Base-by-base conservation (phyloP, 495 filamentous ascomycete genomes). In the Baudoinia panamericana region DNA sequence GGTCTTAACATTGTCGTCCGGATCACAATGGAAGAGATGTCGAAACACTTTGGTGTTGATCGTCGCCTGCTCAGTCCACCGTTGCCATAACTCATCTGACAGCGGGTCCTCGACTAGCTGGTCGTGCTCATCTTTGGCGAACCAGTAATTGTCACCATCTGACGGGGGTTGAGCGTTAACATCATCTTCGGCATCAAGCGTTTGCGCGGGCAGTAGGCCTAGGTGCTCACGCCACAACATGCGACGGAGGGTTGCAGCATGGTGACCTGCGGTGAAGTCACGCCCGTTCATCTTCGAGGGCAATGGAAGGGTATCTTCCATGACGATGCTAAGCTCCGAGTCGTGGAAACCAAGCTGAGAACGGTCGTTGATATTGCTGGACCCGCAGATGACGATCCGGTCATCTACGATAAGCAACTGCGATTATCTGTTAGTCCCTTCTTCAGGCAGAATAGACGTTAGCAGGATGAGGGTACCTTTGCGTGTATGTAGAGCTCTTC, bases 401-500 rank as follows among this genome's bases (percentile, higher is more conserved):
- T 94, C 84, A 53, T 94, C 86, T 11, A 76, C 82, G 46, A 93
- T 93, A 43, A 83, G 69, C 23, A 90, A 15, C 40, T 43, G 30
- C 13, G 10, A 11, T 9, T 7, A 24, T n/a, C 13, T 32, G 15
- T n/a, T 19, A 27, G 43, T 41, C 10, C n/a, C n/a, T n/a, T n/a
- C n/a, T n/a, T n/a, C n/a, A n/a, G n/a, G n/a, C n/a, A n/a, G n/a
- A n/a, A n/a, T n/a, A n/a, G n/a, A n/a, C n/a, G n/a, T n/a, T n/a
- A n/a, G n/a, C n/a, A n/a, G n/a, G n/a, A n/a, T n/a, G n/a, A n/a
- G n/a, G n/a, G n/a, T 22, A 65, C 67, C 60, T 95, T 95, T 27
- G 75, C 80, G 55, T 97, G 88, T 26, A 94, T 73, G 49, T 95
- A 97, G 0, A 95, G 69, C 64, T 97, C 85, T 56, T 97, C 88